Conservation (phyloP, 2,329 filamentous ascomycete species). For the Camptophora hylomeconis region DNA sequence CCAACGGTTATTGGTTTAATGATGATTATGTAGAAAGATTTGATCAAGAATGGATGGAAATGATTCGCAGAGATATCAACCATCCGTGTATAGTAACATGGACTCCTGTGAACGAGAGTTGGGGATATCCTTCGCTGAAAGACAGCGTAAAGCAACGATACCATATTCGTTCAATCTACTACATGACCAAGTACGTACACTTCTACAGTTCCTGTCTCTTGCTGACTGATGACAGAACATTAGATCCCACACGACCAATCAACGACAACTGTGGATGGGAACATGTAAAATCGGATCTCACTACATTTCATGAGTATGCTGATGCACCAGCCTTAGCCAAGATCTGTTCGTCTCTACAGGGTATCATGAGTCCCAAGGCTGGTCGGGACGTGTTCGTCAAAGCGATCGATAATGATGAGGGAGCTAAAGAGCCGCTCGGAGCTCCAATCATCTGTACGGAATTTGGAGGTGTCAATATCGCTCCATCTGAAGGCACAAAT, state of each 20-base stretch:
- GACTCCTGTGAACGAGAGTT: conserved; percentile 53
- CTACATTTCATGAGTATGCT: conserved; percentile 56
- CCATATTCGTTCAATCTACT: conserved; percentile 51
- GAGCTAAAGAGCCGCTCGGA: conserved; percentile 37
- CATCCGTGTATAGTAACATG: conserved; percentile 52
- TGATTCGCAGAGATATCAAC: conserved; percentile 51
- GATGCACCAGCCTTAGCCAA: conserved; percentile 43
- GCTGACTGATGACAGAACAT: conserved; percentile 23
- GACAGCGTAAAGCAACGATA: conserved; percentile 46
- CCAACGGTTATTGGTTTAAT: conserved; percentile 51
- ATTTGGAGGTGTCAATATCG: conserved; percentile 57
- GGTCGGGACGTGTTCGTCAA: conserved; percentile 42
- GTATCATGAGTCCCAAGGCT: conserved; percentile 41
- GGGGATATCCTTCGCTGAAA: conserved; percentile 49
- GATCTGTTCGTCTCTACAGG: conserved; percentile 40
- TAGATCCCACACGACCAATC: conserved; percentile 51
- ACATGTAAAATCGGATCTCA: conserved; percentile 50
- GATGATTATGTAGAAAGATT: conserved; percentile 46
- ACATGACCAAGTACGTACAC: conserved; percentile 43
- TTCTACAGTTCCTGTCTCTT: not conserved
- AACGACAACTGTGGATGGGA: conserved; percentile 65
- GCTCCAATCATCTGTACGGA: conserved; percentile 54
- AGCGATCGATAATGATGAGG: conserved; percentile 29
- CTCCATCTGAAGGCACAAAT: conserved; percentile 28
- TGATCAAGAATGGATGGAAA: conserved; percentile 51